phyloP scores from a whole-genome alignment of 116 monocot species.

The Zostera marina region DNA sequence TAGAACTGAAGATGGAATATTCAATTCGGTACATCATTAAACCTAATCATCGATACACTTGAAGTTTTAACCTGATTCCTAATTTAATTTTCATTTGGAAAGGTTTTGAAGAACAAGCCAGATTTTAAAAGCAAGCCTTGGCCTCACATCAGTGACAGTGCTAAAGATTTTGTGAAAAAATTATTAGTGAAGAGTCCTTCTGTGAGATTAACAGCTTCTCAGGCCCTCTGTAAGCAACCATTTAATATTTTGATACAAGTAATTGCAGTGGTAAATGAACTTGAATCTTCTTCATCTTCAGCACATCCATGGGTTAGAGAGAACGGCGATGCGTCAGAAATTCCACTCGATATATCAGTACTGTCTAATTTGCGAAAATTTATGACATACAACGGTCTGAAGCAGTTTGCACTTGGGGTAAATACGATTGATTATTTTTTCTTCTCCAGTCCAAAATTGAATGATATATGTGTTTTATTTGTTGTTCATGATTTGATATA shows the following conservation, averaged over 20 bases:
- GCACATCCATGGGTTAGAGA: conserved; percentile 97
- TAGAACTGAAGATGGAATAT: conserved; percentile 85
- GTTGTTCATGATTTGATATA: too few relatives aligned
- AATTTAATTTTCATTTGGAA: too few relatives aligned
- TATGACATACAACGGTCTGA: conserved; percentile 80
- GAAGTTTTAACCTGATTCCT: too few relatives aligned
- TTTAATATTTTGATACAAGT: too few relatives aligned
- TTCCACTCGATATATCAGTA: conserved; percentile 87
- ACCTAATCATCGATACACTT: conserved; percentile 52
- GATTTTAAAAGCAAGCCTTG: conserved; percentile 85
- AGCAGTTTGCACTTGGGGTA: conserved; percentile 95
- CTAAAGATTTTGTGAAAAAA: conserved; percentile 87
- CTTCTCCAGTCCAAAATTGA: not conserved
- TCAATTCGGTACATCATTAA: conserved; percentile 62
- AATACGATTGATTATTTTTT: not conserved
- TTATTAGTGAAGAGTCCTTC: conserved; percentile 75
- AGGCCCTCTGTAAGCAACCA: conserved; percentile 86
- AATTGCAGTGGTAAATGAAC: not conserved
- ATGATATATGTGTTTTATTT: not conserved
- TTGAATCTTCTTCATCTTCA: conserved; percentile 10
- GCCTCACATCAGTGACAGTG: conserved; percentile 67
- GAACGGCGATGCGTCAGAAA: conserved; percentile 77
- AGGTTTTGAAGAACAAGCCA: conserved; percentile 85
- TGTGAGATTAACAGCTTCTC: conserved; percentile 87
- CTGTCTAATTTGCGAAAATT: conserved; percentile 78